Conservation (phyloP, 805 yeast genomes). For the Myxozyma udenii region DNA sequence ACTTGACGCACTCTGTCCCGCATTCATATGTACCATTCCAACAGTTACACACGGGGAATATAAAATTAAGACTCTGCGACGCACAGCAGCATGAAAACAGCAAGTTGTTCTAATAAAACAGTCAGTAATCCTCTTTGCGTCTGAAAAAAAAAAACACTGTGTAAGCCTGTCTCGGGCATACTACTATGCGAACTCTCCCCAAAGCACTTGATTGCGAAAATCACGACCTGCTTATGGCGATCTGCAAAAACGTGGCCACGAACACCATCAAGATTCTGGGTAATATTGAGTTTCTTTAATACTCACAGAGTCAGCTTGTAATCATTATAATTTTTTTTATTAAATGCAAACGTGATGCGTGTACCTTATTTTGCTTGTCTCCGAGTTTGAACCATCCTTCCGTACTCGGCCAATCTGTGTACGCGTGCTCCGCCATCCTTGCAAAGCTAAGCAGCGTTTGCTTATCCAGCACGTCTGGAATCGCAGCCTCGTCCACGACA, state of each 20-base stretch:
- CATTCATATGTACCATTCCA: slow-evolving; percentile 69
- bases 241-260: slow-evolving; percentile 87
- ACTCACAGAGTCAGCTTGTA: slow-evolving; percentile 32
- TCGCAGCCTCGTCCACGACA: slow-evolving; percentile 19
- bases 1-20: slow-evolving; percentile 80
- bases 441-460: slow-evolving; percentile 75
- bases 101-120: slow-evolving; percentile 58
- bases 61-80: slow-evolving; percentile 85
- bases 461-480: slow-evolving; percentile 75
- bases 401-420: slow-evolving; percentile 68
- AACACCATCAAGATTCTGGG: slow-evolving; percentile 83
- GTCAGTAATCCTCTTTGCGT: not conserved
- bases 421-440: slow-evolving; percentile 85
- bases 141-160: not conserved
- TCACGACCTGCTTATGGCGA: slow-evolving; percentile 54
- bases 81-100: slow-evolving; percentile 96
- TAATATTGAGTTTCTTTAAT: slow-evolving; percentile 54
- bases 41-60: slow-evolving; percentile 86
- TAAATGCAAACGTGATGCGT: not conserved
- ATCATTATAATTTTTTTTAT: not conserved
- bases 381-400: slow-evolving; percentile 84
- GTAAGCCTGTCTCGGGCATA: no score
- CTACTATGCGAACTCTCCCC: no score
- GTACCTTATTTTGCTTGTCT: not conserved
- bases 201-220: slow-evolving; percentile 87